Base-by-base conservation (phyloP, 2,329 filamentous ascomycete species). In the Colletotrichum viniferum region DNA sequence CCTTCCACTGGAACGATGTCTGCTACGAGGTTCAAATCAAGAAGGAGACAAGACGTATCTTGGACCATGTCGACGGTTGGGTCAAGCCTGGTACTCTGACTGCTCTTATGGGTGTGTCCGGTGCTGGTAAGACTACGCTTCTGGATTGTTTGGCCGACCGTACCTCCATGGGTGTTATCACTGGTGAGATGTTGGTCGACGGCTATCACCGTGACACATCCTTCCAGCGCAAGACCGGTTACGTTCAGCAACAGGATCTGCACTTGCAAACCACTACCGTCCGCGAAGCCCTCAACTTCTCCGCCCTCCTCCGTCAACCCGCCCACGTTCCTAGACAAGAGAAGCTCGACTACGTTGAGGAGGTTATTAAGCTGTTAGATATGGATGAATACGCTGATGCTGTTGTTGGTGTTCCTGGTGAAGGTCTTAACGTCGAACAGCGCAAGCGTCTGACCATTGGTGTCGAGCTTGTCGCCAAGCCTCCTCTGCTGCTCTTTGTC, bases 391-490 rank as follows among this genome's bases (percentile, higher is more conserved):
- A 97, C 80, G 95, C 96, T 16, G 96, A 98, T 82, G 96, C 96
- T 18, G 89, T 98, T 60, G 95, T 98, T 70, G 96, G 96, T 88
- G 94, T 97, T 32, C 95, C 95, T 7, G 96, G 96, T 77, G 95
- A 97, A 87, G 96, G 95, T 84, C 89, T 95, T 48, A 95, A 95
- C 81, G 90, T 92, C 16, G 92, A 93, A 80, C 92, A 93, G 83
- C 88, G 91, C 66, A 93, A 93, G 84, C 94, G 95, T 80, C 89
- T 98, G 8, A 98, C 96, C 0, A 98, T 98, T 77, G 96, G 95
- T 84, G 96, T 98, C n/a, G 96, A 98, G 83, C 90, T 98, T 28
- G 96, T 95, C 56, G 96, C 96, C 8, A 98, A 97, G 86, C 96
- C 96, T 7, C 93, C 95, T 55, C 89, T 98, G 68, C 89, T 98